Evolutionary conservation across 1,139 yeast species (phyloP).

Genomic region (Pneumocystis wakefieldiae): DNA sequence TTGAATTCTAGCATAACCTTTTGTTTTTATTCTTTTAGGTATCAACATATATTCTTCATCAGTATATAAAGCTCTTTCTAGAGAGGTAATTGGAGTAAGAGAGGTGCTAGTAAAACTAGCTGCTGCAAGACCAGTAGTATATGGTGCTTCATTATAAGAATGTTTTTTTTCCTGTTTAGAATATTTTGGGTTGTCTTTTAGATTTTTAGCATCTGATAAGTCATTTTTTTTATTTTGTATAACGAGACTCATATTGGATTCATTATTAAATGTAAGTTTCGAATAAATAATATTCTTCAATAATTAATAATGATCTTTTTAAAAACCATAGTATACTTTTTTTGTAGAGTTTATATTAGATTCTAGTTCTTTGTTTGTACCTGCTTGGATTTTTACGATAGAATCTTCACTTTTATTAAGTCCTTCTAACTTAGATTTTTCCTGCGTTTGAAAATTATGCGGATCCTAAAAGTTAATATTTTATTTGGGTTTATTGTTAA

Average conservation of each 20-base stretch:
- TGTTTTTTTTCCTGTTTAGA: constrained; percentile 1
- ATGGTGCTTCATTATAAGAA: constrained; percentile 13
- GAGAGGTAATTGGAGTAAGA: constrained; percentile 19
- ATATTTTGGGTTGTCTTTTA: constrained; percentile 3
- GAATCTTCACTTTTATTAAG: not conserved
- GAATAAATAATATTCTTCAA: constrained; percentile 1
- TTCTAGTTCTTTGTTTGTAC: constrained; percentile 1
- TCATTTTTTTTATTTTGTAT: not conserved
- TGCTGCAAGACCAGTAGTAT: constrained; percentile 24
- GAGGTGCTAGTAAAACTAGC: constrained; percentile 26
- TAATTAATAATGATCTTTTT: not conserved
- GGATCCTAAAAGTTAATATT: constrained; percentile 8
- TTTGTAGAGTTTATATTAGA: constrained; percentile 3
- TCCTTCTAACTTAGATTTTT: constrained; percentile 7
- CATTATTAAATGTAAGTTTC: not conserved
- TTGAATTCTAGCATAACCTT: constrained; percentile 26
- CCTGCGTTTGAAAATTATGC: constrained; percentile 9
- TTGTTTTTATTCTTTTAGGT: constrained; percentile 21
- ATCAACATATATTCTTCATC: constrained; percentile 21
- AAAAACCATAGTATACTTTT: not conserved
- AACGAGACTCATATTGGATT: not conserved
- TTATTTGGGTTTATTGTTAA: not conserved
- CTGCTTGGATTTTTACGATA: not conserved
- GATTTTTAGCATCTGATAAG: not conserved
- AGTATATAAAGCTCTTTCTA: constrained; percentile 16